phyloP scores from a whole-genome alignment of 371 early-diverging fungal genomes.

The Mucor sp. region DNA sequence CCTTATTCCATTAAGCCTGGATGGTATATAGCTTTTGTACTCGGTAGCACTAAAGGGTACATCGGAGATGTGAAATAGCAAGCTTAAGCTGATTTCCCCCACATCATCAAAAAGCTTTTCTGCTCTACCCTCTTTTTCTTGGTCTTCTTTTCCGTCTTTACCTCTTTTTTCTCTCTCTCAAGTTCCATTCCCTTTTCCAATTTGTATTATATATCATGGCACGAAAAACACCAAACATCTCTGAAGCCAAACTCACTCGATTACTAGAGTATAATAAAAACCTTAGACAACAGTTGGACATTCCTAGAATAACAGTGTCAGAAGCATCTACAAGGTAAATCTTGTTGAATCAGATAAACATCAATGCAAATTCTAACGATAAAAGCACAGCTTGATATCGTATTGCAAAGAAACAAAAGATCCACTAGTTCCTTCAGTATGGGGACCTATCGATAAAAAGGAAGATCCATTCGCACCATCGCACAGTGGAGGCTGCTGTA shows the following conservation, averaged over 20 bases:
- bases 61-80: conserved; percentile 4
- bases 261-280: conserved; percentile 77
- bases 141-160: not conserved
- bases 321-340: conserved; percentile 57
- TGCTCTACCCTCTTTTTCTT: not conserved
- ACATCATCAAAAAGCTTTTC: not conserved
- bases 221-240: conserved; percentile 36
- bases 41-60: not conserved
- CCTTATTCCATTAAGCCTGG: not conserved
- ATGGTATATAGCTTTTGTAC: not conserved
- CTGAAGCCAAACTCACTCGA: conserved; percentile 74
- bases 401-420: conserved; percentile 62
- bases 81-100: not conserved
- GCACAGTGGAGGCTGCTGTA: conserved; percentile 26
- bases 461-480: conserved; percentile 78
- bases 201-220: conserved; percentile 10
- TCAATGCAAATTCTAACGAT: conserved; percentile 11
- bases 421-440: conserved; percentile 74
- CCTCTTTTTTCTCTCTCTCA: not conserved
- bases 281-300: conserved; percentile 77
- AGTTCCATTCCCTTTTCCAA: not conserved
- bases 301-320: conserved; percentile 78
- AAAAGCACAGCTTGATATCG: conserved; percentile 45
- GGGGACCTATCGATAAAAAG: conserved; percentile 72
- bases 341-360: not conserved